A percentile compares a stretch with the other conserved stretches of the same genome.
phyloP scores from a whole-genome alignment of 805 yeast genomes.

The Pichia occidentalis region DNA sequence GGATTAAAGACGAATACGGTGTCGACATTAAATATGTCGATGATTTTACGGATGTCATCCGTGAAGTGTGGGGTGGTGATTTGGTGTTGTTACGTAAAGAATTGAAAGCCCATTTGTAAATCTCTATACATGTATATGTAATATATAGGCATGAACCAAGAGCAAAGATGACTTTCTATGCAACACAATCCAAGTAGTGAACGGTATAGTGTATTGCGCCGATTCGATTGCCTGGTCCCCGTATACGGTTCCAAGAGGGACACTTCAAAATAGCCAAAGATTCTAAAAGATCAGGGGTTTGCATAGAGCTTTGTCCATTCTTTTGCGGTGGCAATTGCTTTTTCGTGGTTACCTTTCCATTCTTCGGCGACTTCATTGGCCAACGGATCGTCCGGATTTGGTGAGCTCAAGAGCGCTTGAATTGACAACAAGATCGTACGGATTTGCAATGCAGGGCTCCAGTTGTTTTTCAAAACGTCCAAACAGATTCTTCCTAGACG shows the following conservation, averaged over 20 bases:
- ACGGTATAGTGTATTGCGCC: background rate
- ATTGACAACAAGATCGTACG: slow-evolving; percentile 85
- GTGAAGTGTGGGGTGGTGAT: slow-evolving; percentile 55
- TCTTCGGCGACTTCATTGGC: slow-evolving; percentile 97
- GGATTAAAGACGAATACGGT: slow-evolving; percentile 47
- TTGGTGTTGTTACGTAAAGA: slow-evolving; percentile 7
- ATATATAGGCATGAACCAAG: background rate
- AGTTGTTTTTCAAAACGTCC: slow-evolving; percentile 88
- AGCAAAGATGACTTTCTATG: too few relatives aligned
- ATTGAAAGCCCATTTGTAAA: slow-evolving; percentile 17
- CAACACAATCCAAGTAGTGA: background rate
- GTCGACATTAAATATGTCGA: slow-evolving; percentile 58
- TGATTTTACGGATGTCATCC: slow-evolving; percentile 73
- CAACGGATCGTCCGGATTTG: slow-evolving; percentile 96
- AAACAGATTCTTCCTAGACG: slow-evolving; percentile 91
- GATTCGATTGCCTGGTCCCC: too few relatives aligned
- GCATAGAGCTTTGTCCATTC: slow-evolving; percentile 70
- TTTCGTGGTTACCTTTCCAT: slow-evolving; percentile 81
- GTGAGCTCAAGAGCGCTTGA: slow-evolving; percentile 91
- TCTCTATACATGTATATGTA: background rate
- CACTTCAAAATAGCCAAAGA: background rate
- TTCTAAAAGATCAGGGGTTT: slow-evolving; percentile 9
- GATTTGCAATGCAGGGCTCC: slow-evolving; percentile 97
- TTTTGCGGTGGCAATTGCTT: slow-evolving; percentile 74
- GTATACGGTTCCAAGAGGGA: background rate